These are phyloP conservation scores for Solanum neorickii DNA, from an alignment of 257 asterid species.

Conservation along the genomic window DNA sequence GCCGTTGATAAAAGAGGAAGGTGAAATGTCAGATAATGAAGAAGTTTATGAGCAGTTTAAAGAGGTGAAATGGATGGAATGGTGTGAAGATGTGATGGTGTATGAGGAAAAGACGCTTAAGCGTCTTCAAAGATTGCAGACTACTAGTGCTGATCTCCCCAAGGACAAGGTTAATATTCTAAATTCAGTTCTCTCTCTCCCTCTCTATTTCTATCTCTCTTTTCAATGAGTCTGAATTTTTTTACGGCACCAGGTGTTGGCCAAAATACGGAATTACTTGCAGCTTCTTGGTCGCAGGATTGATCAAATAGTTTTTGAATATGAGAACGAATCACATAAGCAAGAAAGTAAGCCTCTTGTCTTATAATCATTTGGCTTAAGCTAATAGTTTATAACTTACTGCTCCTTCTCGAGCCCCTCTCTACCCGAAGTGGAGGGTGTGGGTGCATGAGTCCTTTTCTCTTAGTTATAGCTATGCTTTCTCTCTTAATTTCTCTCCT, in stretches of 20 bases:
- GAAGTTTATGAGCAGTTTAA: slow-evolving; percentile 94
- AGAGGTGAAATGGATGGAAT: slow-evolving; percentile 97
- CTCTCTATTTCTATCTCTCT: not conserved
- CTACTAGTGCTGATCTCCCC: slow-evolving; percentile 81
- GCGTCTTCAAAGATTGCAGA: slow-evolving; percentile 85
- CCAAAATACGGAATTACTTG: slow-evolving; percentile 76
- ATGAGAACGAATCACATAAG: slow-evolving; percentile 59
- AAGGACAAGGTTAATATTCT: slow-evolving; percentile 61
- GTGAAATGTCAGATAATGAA: slow-evolving; percentile 95
- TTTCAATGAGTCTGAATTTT: not conserved
- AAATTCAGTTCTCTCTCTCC: not conserved
- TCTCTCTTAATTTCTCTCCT: not conserved
- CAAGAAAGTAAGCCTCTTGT: slow-evolving; percentile 65
- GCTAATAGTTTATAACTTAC: not conserved
- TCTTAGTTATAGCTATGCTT: not conserved
- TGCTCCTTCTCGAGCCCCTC: not conserved
- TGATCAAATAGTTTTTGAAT: slow-evolving; percentile 71
- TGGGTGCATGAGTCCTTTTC: not conserved
- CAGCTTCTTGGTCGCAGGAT: slow-evolving; percentile 94
- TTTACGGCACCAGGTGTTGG: slow-evolving; percentile 51
- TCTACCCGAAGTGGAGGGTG: not conserved
- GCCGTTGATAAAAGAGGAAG: slow-evolving; percentile 92
- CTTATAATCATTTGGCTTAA: not conserved
- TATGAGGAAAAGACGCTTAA: slow-evolving; percentile 72
- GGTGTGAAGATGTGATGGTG: slow-evolving; percentile 95